These are phyloP conservation scores for Melaleuca alternifolia DNA, from an alignment of 345 rosid genomes.

Conservation along the genomic window DNA sequence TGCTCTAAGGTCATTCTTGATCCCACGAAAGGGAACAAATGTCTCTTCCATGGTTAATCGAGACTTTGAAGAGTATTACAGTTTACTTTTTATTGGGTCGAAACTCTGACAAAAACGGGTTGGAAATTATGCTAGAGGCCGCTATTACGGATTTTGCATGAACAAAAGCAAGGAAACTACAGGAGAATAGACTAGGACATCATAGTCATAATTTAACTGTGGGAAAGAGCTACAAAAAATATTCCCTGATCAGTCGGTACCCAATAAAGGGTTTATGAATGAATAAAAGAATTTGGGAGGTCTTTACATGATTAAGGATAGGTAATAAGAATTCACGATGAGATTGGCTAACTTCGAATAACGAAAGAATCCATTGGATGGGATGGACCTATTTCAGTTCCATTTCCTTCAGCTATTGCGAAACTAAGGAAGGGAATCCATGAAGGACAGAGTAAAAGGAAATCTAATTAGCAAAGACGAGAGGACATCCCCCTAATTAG, in stretches of 20 bases:
- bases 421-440: neutral
- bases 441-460: neutral
- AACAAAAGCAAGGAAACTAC: conserved; percentile 4
- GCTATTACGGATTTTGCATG: neutral
- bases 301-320: conserved; percentile 19
- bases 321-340: neutral
- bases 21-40: conserved; percentile 71
- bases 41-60: conserved; percentile 56
- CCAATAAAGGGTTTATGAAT: conserved; percentile 3
- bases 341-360: neutral
- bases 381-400: conserved; percentile 18
- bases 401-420: neutral
- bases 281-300: conserved; percentile 3
- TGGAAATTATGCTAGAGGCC: neutral
- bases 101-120: neutral
- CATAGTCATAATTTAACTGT: neutral
- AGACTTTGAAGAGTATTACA: neutral
- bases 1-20: conserved; percentile 59
- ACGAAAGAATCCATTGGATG: conserved; percentile 26
- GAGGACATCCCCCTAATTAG: conserved; percentile 20
- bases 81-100: neutral
- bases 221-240: conserved; percentile 5
- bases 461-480: conserved; percentile 15
- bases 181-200: conserved; percentile 16
- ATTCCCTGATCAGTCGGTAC: conserved; percentile 4